These are phyloP conservation scores for Wickerhamiella nectarea DNA, from an alignment of 805 yeast species.

Conservation along the genomic window DNA sequence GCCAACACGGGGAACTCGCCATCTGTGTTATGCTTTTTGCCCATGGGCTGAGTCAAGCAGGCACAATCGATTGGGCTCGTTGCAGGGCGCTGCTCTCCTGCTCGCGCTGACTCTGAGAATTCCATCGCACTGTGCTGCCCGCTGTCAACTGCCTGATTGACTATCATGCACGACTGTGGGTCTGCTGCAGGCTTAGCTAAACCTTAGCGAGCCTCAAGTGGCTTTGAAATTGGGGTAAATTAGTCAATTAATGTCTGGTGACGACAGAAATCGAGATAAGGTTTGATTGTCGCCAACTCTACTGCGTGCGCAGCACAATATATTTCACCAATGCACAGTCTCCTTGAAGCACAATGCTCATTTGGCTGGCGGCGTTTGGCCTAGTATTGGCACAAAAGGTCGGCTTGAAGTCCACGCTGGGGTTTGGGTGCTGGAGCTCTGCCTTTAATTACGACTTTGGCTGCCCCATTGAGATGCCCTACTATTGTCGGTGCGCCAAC, in stretches of 20 bases:
- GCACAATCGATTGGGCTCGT: too few relatives aligned
- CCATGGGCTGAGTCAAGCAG: neutral
- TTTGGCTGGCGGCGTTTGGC: neutral
- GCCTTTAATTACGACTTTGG: conserved; percentile 24
- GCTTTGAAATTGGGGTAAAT: too few relatives aligned
- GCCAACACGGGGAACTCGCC: conserved; percentile 28
- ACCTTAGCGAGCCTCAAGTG: neutral
- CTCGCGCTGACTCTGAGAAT: too few relatives aligned
- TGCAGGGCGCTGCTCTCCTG: too few relatives aligned
- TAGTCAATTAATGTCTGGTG: too few relatives aligned
- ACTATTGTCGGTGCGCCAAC: conserved; percentile 21
- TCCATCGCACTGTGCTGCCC: too few relatives aligned
- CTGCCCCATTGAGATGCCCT: conserved; percentile 19
- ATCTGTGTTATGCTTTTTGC: conserved; percentile 10
- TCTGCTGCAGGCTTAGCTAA: neutral
- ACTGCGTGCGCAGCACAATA: neutral
- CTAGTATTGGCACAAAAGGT: conserved; percentile 20
- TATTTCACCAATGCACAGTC: neutral
- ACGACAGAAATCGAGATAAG: too few relatives aligned
- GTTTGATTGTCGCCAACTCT: conserved; percentile 1
- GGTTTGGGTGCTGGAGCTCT: conserved; percentile 24
- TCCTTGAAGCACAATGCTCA: neutral
- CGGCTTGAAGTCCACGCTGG: conserved; percentile 23
- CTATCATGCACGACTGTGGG: neutral
- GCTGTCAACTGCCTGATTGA: neutral